phyloP scores from a whole-genome alignment of 345 rosid species.

The Dipteronia sinensis region DNA sequence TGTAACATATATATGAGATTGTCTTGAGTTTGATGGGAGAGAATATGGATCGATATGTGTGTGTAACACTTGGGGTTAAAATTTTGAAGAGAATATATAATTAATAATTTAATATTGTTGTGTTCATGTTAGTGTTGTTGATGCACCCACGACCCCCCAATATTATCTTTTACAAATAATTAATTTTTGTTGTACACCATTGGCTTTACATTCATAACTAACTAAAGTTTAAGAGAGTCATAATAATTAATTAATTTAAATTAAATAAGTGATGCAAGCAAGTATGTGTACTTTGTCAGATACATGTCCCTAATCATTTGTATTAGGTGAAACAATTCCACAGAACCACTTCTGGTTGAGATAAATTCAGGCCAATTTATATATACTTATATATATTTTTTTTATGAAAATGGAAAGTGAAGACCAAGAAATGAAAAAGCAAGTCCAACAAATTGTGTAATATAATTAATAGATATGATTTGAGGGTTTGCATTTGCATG shows the following conservation, averaged over 20 bases:
- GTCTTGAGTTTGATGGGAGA: no score
- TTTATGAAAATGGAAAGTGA: background rate
- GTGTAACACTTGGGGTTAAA: no score
- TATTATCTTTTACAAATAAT: no score
- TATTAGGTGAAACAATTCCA: conserved; percentile 8
- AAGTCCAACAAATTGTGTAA: background rate
- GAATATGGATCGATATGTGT: no score
- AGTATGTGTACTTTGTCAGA: background rate
- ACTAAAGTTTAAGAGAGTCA: background rate
- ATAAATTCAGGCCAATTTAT: background rate
- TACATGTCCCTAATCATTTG: background rate
- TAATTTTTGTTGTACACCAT: no score
- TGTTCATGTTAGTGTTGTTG: background rate
- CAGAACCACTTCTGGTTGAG: background rate
- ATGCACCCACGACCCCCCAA: background rate
- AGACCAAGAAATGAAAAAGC: background rate
- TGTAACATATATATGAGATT: no score
- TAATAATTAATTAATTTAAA: no score
- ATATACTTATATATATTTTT: background rate
- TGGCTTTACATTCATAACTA: no score
- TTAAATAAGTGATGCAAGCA: background rate
- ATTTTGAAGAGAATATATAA: no score
- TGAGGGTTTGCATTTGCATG: background rate
- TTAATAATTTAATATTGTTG: no score
- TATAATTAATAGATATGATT: no score